phyloP scores from a whole-genome alignment of 495 filamentous ascomycete genomes.

The Parathielavia appendiculata region DNA sequence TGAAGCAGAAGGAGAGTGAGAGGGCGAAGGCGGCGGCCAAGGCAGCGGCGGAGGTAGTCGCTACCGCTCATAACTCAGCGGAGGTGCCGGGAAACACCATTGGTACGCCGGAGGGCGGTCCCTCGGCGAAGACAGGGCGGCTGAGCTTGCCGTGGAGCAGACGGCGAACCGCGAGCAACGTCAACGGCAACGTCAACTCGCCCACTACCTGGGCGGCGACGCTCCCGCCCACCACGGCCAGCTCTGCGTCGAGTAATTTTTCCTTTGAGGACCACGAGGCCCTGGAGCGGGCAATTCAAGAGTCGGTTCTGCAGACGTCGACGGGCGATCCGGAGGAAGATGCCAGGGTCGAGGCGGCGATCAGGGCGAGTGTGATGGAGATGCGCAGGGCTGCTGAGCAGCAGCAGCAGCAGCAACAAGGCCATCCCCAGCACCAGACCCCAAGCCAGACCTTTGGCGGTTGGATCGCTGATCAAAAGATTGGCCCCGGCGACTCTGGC shows the following conservation, averaged over 20 bases:
- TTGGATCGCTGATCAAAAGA: constrained; percentile 10
- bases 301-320: constrained; percentile 64
- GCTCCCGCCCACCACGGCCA: constrained; percentile 9
- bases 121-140: neutral
- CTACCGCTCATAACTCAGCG: constrained; percentile 17
- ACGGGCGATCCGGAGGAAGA: constrained; percentile 63
- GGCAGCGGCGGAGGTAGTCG: constrained; percentile 3
- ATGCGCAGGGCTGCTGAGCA: constrained; percentile 42
- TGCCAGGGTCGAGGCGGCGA: constrained; percentile 59
- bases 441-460: neutral
- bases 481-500: neutral
- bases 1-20: constrained; percentile 39
- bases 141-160: neutral
- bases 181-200: neutral
- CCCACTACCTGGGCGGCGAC: neutral
- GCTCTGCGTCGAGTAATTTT: constrained; percentile 17
- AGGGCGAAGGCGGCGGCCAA: constrained; percentile 8
- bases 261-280: constrained; percentile 40
- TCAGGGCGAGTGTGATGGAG: constrained; percentile 61
- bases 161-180: constrained; percentile 3
- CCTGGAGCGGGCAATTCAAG: constrained; percentile 63
- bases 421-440: constrained; percentile 1
- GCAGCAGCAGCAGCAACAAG: constrained; percentile 31
- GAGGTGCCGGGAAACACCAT: neutral
- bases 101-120: neutral